Conservation (phyloP, 495 filamentous ascomycete species). For the Achaetomiella virescens region DNA sequence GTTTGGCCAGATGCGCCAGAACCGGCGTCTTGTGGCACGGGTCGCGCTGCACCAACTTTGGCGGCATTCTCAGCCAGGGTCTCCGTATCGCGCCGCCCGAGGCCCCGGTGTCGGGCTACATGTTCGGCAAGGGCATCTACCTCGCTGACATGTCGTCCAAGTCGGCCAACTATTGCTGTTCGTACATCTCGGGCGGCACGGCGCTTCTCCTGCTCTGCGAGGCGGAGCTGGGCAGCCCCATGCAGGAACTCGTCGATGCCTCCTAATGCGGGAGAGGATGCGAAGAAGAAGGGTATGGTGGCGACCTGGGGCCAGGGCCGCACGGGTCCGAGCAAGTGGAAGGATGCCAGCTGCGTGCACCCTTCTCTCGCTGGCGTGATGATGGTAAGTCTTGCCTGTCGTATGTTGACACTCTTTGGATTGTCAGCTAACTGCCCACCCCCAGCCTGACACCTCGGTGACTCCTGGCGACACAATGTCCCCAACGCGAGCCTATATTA, state of each 20-base stretch:
- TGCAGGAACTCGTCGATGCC: conserved; percentile 48
- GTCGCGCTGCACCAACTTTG: conserved; percentile 70
- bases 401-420: neutral
- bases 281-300: conserved; percentile 51
- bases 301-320: conserved; percentile 62
- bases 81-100: conserved; percentile 82
- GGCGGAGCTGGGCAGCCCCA: conserved; percentile 67
- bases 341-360: conserved; percentile 63
- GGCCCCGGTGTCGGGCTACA: conserved; percentile 69
- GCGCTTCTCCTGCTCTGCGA: conserved; percentile 69
- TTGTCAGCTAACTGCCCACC: conserved; percentile 13
- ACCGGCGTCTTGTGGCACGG: conserved; percentile 85
- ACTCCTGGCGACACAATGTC: conserved; percentile 35
- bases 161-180: conserved; percentile 70
- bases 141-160: conserved; percentile 72
- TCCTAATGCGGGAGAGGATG: conserved; percentile 58
- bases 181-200: conserved; percentile 38
- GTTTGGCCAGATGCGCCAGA: conserved; percentile 35
- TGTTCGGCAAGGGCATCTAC: conserved; percentile 88
- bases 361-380: conserved; percentile 55
- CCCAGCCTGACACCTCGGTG: conserved; percentile 43
- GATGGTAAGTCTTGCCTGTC: conserved; percentile 43
- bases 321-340: conserved; percentile 61
- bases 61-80: conserved; percentile 77
- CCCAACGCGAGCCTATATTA: conserved; percentile 39